phyloP scores from a whole-genome alignment of 2,329 filamentous ascomycete species.

The Penicillium sp. region DNA sequence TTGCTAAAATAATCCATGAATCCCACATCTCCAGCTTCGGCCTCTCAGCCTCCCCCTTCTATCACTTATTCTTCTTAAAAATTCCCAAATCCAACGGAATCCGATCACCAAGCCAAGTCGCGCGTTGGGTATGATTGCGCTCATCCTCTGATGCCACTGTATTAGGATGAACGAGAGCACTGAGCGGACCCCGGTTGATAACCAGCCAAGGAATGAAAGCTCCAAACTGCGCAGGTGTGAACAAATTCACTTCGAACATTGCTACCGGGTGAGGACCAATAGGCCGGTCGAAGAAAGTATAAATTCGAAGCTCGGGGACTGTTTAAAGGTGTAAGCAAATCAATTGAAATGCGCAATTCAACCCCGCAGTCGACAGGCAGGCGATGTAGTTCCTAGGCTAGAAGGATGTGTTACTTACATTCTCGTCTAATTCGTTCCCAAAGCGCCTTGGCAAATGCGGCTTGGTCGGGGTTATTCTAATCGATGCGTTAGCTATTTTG shows the following conservation, averaged over 20 bases:
- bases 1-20: background rate
- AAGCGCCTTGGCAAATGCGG: conserved; percentile 67
- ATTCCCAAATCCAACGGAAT: conserved; percentile 45
- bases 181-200: conserved; percentile 76
- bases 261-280: conserved; percentile 78
- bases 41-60: conserved; percentile 16
- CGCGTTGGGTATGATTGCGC: conserved; percentile 49
- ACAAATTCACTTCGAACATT: conserved; percentile 92
- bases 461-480: conserved; percentile 60
- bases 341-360: background rate
- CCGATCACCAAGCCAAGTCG: conserved; percentile 49
- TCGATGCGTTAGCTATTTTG: background rate
- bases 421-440: conserved; percentile 78
- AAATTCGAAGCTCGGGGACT: conserved; percentile 85
- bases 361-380: background rate
- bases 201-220: conserved; percentile 85
- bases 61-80: conserved; percentile 35
- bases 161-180: conserved; percentile 79
- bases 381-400: background rate
- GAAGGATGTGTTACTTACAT: conserved; percentile 53
- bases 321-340: background rate
- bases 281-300: conserved; percentile 72
- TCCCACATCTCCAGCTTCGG: background rate
- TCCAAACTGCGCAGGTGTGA: conserved; percentile 82
- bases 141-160: conserved; percentile 56